A percentile compares a stretch with the other conserved stretches of the same genome.
Conservation (phyloP, 345 rosid species). For the Dimocarpus longan region DNA sequence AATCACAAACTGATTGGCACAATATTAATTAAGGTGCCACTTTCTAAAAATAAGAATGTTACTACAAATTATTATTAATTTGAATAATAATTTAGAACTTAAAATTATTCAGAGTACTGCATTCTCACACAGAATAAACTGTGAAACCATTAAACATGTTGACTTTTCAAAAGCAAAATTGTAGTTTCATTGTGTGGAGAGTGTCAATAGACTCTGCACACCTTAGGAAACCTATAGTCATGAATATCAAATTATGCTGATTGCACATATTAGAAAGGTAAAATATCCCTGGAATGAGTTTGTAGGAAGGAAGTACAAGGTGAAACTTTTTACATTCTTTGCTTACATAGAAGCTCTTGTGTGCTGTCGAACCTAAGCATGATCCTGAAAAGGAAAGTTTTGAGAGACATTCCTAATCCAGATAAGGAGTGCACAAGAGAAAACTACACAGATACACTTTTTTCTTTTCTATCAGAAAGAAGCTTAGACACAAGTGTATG, state of each 20-base stretch:
- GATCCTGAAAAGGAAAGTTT: conserved; percentile 1
- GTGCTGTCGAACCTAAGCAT: not conserved
- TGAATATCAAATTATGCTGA: not conserved
- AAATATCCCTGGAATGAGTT: not conserved
- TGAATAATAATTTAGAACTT: too few relatives aligned
- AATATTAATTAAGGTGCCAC: not conserved
- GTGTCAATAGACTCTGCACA: not conserved
- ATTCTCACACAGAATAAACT: not conserved
- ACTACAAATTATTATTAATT: too few relatives aligned
- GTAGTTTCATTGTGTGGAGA: not conserved
- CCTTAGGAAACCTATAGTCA: not conserved
- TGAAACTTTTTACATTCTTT: not conserved
- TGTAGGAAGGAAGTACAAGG: not conserved
- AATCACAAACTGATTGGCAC: not conserved
- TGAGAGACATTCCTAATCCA: not conserved
- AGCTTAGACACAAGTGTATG: not conserved
- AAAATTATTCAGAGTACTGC: not conserved
- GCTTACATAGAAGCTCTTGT: not conserved
- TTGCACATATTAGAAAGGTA: not conserved
- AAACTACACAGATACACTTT: not conserved
- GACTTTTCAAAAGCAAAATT: not conserved
- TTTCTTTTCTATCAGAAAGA: not conserved
- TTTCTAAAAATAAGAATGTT: too few relatives aligned
- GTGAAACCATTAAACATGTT: not conserved
- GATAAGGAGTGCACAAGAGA: not conserved